Evolutionary conservation across 1,139 yeast genomes (phyloP).

Genomic region (Suhomyces kunorum): DNA sequence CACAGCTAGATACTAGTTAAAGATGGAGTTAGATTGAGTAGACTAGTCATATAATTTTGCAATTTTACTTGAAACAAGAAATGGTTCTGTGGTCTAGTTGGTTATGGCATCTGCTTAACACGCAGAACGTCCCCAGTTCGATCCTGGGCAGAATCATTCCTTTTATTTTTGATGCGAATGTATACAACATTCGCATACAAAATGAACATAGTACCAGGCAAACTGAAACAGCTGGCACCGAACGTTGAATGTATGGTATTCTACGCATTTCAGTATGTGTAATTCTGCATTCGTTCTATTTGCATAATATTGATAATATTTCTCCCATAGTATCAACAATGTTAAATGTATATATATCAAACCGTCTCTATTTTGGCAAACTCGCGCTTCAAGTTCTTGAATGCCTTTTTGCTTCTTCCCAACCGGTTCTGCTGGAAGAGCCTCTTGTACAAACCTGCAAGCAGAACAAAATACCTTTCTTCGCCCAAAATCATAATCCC

Average conservation of each 20-base stretch:
- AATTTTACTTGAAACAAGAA: conserved; percentile 11
- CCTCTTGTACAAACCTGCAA: conserved; percentile 36
- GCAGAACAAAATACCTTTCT: conserved; percentile 27
- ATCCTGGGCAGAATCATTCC: conserved; percentile 95
- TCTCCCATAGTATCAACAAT: too few species aligned
- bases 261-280: not conserved
- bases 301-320: too few species aligned
- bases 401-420: conserved; percentile 39
- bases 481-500: conserved; percentile 50
- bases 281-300: not conserved
- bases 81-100: conserved; percentile 85
- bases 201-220: too few species aligned
- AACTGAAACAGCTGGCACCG: too few species aligned
- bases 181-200: too few species aligned
- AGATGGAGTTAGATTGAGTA: too few species aligned
- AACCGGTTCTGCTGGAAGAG: conserved; percentile 21
- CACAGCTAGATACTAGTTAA: too few species aligned
- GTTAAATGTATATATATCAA: not conserved
- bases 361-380: conserved; percentile 16
- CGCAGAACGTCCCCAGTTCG: conserved; percentile 99
- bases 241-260: too few species aligned
- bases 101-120: conserved; percentile 99
- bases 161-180: conserved; percentile 12
- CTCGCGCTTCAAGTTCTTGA: conserved; percentile 39
- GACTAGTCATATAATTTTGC: too few species aligned